phyloP scores from a whole-genome alignment of 768 basidiomycete species.

The Tephrocybe sp. region DNA sequence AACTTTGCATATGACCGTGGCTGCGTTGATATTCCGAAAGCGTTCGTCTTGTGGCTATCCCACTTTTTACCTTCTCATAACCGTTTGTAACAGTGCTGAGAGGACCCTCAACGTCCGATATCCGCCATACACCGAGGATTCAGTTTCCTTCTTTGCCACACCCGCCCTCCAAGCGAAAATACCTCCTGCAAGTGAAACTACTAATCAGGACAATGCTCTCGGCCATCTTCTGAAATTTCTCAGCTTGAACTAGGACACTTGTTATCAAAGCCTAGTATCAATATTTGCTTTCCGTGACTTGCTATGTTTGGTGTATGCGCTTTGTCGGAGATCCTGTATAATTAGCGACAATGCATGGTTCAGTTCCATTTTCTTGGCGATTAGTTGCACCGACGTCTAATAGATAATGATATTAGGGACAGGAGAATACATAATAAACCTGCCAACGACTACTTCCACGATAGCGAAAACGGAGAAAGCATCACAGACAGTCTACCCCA shows the following conservation, averaged over 20 bases:
- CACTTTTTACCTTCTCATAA: not conserved
- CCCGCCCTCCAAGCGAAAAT: constrained; percentile 19
- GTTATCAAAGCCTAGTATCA: no score
- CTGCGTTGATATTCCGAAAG: constrained; percentile 48
- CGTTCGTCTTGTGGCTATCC: constrained; percentile 35
- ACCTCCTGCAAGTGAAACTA: constrained; percentile 14
- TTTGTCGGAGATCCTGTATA: no score
- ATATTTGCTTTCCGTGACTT: no score
- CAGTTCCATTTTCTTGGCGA: no score
- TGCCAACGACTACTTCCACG: constrained; percentile 21
- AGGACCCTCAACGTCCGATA: constrained; percentile 39
- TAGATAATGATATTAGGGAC: no score
- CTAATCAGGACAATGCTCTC: not conserved
- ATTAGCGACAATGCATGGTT: no score
- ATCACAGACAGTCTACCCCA: constrained; percentile 32
- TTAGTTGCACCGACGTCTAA: no score
- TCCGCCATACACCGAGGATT: constrained; percentile 48
- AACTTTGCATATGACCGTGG: constrained; percentile 49
- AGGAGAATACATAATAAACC: no score
- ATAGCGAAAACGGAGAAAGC: constrained; percentile 34
- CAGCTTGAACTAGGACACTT: not conserved
- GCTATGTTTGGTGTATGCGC: no score
- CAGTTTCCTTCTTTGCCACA: constrained; percentile 27
- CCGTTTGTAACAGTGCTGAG: constrained; percentile 34
- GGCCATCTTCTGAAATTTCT: not conserved